Percentiles rank a stretch among this genome's conserved stretches.
Conservation (phyloP, 2,329 filamentous ascomycete species). For the Gnomoniopsis sp. region DNA sequence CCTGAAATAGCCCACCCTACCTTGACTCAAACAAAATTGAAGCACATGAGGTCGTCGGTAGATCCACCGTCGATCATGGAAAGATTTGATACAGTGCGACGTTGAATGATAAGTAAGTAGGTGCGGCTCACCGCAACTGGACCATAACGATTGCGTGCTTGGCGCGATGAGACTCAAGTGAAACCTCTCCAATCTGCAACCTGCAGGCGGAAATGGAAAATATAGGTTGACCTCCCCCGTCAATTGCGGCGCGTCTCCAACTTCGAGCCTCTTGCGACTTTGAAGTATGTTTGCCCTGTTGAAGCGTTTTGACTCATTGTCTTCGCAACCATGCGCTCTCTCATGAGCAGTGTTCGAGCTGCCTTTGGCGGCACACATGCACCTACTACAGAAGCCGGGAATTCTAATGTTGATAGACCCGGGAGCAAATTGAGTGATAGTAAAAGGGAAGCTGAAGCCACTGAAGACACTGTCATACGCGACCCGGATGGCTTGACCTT, state of each 20-base stretch:
- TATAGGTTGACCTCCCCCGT: neutral
- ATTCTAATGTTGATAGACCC: neutral
- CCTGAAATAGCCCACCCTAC: too few species aligned
- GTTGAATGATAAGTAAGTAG: neutral
- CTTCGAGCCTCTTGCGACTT: neutral
- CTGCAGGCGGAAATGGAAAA: neutral
- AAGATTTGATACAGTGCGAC: neutral
- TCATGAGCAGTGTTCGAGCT: neutral
- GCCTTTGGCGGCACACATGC: neutral
- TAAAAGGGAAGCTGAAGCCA: neutral
- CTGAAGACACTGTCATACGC: neutral
- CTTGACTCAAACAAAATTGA: too few species aligned
- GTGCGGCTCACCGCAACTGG: neutral
- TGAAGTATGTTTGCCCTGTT: neutral
- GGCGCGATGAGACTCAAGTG: neutral
- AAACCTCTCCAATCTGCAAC: neutral
- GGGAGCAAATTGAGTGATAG: neutral
- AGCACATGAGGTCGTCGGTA: neutral
- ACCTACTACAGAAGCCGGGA: neutral
- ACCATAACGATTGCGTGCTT: neutral
- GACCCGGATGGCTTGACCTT: neutral
- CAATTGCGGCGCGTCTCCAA: neutral
- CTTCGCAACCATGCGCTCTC: neutral
- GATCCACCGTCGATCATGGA: neutral
- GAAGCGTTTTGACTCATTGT: neutral